These are phyloP conservation scores for Puccinellia tenuiflora DNA, from an alignment of 176 grass and related monocot genomes.

Conservation along the genomic window DNA sequence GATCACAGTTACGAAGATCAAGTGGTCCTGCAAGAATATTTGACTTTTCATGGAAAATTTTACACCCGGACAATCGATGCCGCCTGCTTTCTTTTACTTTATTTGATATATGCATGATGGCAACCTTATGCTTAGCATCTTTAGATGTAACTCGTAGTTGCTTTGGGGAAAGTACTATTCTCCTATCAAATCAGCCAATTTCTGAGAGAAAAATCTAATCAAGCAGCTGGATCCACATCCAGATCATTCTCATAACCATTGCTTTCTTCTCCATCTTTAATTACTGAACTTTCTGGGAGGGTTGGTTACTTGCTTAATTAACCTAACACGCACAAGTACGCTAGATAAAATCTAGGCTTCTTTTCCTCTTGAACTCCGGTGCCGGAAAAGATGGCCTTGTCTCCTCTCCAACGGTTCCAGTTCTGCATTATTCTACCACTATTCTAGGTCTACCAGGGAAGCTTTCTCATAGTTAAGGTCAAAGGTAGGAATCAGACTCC, in stretches of 20 bases:
- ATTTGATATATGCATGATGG: constrained; percentile 21
- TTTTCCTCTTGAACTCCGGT: constrained; percentile 1
- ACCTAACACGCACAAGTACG: not conserved
- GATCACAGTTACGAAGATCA: not conserved
- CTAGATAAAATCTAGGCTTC: constrained; percentile 14
- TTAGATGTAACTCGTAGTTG: constrained; percentile 18
- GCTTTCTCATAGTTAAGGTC: not conserved
- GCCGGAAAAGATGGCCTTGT: constrained; percentile 24
- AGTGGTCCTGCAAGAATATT: constrained; percentile 47
- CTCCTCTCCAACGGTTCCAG: constrained; percentile 16
- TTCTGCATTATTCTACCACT: constrained; percentile 20
- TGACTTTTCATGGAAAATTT: constrained; percentile 9
- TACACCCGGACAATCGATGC: constrained; percentile 6
- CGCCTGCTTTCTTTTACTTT: constrained; percentile 3
- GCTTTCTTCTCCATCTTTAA: not conserved
- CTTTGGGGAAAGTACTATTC: constrained; percentile 8
- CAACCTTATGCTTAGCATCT: constrained; percentile 27
- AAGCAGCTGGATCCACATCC: not conserved
- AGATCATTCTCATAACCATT: constrained; percentile 9
- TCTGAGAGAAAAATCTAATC: not conserved
- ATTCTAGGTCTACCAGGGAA: constrained; percentile 32
- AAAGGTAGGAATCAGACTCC: constrained; percentile 10
- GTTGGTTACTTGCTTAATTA: constrained; percentile 1
- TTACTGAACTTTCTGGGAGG: constrained; percentile 2
- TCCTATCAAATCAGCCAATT: constrained; percentile 12